Conservation (phyloP, 2,329 filamentous ascomycete genomes). For the Huntiella abstrusa region DNA sequence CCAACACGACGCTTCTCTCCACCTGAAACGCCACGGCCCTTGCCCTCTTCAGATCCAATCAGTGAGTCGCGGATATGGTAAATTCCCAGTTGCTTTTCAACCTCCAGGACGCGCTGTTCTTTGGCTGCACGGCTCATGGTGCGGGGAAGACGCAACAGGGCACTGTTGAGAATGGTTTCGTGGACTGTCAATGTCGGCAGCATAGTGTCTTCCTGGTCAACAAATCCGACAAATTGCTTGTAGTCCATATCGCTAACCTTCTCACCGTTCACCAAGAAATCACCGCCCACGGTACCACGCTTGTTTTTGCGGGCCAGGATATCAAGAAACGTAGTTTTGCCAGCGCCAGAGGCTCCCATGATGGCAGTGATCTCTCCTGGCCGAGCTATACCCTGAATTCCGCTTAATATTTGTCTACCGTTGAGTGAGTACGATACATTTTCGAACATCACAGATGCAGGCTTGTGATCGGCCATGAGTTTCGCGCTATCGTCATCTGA, state of each 20-base stretch:
- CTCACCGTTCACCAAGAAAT: slow-evolving; percentile 88
- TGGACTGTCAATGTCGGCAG: slow-evolving; percentile 89
- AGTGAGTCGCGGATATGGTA: slow-evolving; percentile 84
- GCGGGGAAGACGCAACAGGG: slow-evolving; percentile 72
- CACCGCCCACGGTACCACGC: slow-evolving; percentile 55
- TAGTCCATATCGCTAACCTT: slow-evolving; percentile 72
- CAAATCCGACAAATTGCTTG: slow-evolving; percentile 83
- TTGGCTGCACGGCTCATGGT: slow-evolving; percentile 82
- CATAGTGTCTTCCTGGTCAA: slow-evolving; percentile 97
- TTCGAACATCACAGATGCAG: slow-evolving; percentile 72
- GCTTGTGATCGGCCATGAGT: slow-evolving; percentile 80
- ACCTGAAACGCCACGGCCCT: slow-evolving; percentile 85
- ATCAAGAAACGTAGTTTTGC: slow-evolving; percentile 93
- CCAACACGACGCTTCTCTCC: slow-evolving; percentile 92
- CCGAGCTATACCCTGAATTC: slow-evolving; percentile 69
- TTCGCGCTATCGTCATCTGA: slow-evolving; percentile 75
- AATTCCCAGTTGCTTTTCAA: slow-evolving; percentile 91
- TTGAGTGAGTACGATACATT: slow-evolving; percentile 76
- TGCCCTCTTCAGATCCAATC: slow-evolving; percentile 90
- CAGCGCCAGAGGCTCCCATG: slow-evolving; percentile 94
- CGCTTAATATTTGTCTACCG: slow-evolving; percentile 65
- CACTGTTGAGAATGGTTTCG: slow-evolving; percentile 91
- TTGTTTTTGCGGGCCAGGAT: slow-evolving; percentile 96
- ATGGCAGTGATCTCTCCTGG: slow-evolving; percentile 94
- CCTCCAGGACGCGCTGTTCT: slow-evolving; percentile 75